Evolutionary conservation across 192 early-diverging fungal genomes (phyloP).

Genomic region (Coemansia asiatica): DNA sequence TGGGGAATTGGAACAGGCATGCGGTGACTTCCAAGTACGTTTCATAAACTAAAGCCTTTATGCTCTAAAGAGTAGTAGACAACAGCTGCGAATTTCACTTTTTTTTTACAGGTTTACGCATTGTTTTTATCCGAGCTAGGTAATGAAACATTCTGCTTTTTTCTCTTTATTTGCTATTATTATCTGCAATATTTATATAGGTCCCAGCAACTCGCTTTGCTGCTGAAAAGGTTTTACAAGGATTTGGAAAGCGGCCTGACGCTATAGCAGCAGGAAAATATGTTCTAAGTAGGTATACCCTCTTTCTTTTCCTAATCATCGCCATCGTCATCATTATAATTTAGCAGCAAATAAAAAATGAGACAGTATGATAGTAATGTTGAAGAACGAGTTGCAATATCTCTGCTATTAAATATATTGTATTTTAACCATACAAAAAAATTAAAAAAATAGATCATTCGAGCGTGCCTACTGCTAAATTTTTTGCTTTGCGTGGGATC

Average conservation of each 20-base stretch:
- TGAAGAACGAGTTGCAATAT: not conserved
- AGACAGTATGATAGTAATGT: not conserved
- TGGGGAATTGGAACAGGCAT: conserved; percentile 45
- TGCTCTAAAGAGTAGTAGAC: too few species aligned
- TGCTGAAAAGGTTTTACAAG: conserved; percentile 34
- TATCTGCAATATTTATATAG: conserved; percentile 12
- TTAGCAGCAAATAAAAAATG: too few species aligned
- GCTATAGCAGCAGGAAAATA: conserved; percentile 46
- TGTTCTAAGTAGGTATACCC: conserved; percentile 27
- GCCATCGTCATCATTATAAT: not conserved
- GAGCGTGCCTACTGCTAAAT: conserved; percentile 42
- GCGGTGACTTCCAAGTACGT: conserved; percentile 49
- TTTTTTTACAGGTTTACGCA: not conserved
- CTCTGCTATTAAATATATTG: not conserved
- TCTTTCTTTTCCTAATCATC: not conserved
- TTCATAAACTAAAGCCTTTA: not conserved
- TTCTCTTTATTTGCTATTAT: too few species aligned
- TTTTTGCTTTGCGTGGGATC: conserved; percentile 54
- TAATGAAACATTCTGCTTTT: too few species aligned
- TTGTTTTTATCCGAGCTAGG: too few species aligned
- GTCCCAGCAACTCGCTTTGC: conserved; percentile 39
- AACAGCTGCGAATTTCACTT: not conserved
- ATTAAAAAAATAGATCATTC: conserved; percentile 28
- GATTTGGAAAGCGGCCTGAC: conserved; percentile 49
- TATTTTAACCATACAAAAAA: too few species aligned